Percentiles rank a stretch among this genome's conserved stretches.
These are phyloP conservation scores for Brassica nigra DNA, from an alignment of 345 rosid genomes.

Conservation along the genomic window DNA sequence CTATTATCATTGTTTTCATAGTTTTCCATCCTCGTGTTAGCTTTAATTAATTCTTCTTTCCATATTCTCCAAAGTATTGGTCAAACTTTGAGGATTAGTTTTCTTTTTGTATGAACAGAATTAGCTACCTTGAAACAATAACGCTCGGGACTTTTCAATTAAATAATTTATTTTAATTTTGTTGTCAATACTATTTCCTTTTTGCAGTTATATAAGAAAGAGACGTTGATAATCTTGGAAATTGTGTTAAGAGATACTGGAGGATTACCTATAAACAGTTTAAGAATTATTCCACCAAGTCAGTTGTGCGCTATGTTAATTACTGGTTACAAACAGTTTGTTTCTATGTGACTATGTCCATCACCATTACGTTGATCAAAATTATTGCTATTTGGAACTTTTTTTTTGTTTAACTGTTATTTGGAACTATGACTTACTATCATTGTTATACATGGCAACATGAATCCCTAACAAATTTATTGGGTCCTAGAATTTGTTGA, in stretches of 20 bases:
- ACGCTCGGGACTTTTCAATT: not conserved
- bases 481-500: not conserved
- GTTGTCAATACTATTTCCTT: not conserved
- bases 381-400: too few species aligned
- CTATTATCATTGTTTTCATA: not conserved
- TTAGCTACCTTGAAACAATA: not conserved
- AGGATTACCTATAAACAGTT: not conserved
- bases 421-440: not conserved
- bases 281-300: not conserved
- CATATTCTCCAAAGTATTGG: slow-evolving; percentile 12
- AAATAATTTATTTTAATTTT: not conserved
- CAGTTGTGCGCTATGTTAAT: not conserved
- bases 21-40: slow-evolving; percentile 7
- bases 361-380: not conserved
- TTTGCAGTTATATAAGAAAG: not conserved
- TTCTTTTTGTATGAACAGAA: slow-evolving; percentile 9
- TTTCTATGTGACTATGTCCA: not conserved
- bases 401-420: too few species aligned
- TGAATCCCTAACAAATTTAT: not conserved
- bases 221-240: not conserved
- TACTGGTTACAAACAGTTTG: not conserved
- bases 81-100: slow-evolving; percentile 34
- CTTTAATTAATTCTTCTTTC: slow-evolving; percentile 7
- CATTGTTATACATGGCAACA: not conserved
- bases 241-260: not conserved